phyloP scores from a whole-genome alignment of 495 filamentous ascomycete genomes.

The Xylaria curta region DNA sequence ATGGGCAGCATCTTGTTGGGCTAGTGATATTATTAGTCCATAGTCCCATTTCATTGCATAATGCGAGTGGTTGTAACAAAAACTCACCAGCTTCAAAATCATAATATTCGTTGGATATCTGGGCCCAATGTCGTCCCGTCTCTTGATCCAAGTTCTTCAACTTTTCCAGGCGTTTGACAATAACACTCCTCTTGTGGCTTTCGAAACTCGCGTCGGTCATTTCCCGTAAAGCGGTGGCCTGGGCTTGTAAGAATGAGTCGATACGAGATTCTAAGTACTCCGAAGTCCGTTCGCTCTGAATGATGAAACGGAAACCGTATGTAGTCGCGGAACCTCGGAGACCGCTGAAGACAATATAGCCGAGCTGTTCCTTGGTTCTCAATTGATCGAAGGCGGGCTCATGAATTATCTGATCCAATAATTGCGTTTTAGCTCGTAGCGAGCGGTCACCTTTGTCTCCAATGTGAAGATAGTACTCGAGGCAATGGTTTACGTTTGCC shows the following conservation, averaged over 20 bases:
- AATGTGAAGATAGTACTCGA: constrained; percentile 87
- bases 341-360: constrained; percentile 93
- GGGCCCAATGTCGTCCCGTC: constrained; percentile 78
- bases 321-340: constrained; percentile 70
- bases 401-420: constrained; percentile 90
- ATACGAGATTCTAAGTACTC: constrained; percentile 86
- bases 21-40: constrained; percentile 44
- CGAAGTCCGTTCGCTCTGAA: constrained; percentile 88
- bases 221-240: constrained; percentile 66
- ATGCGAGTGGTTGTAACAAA: neutral
- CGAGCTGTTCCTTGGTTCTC: constrained; percentile 95
- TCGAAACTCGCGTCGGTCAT: constrained; percentile 91
- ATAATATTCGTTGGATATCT: constrained; percentile 84
- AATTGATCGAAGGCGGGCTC: constrained; percentile 95
- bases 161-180: constrained; percentile 89
- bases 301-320: constrained; percentile 86
- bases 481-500: constrained; percentile 95
- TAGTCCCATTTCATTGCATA: neutral
- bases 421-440: constrained; percentile 75
- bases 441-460: constrained; percentile 72
- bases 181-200: constrained; percentile 84
- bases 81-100: constrained; percentile 82
- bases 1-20: constrained; percentile 75
- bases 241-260: constrained; percentile 76
- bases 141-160: constrained; percentile 91